phyloP scores from a whole-genome alignment of 352 stramenopile species.

The Phytophthora nicotianae region DNA sequence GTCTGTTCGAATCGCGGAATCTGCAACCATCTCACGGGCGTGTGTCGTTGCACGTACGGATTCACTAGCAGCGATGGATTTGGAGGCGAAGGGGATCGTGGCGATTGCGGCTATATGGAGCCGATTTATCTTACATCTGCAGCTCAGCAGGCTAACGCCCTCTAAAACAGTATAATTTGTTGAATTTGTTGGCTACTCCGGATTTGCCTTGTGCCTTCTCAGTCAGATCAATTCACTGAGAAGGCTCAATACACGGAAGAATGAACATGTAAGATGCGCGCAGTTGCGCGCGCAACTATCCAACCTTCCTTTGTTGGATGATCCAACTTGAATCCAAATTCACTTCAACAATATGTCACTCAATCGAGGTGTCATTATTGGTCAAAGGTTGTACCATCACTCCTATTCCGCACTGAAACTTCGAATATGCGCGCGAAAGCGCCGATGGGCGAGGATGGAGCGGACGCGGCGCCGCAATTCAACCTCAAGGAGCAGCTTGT shows the following conservation, averaged over 20 bases:
- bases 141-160: slow-evolving; percentile 61
- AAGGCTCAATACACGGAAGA: too few relatives aligned
- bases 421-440: slow-evolving; percentile 26
- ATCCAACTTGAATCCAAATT: too few relatives aligned
- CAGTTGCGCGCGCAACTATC: too few relatives aligned
- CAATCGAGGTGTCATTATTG: background rate
- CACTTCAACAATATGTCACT: slow-evolving; percentile 2
- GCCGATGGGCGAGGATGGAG: background rate
- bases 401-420: slow-evolving; percentile 32
- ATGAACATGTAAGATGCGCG: too few relatives aligned
- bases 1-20: slow-evolving; percentile 66
- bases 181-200: too few relatives aligned
- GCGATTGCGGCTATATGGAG: slow-evolving; percentile 91
- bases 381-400: slow-evolving; percentile 19
- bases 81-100: slow-evolving; percentile 81
- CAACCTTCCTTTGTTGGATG: too few relatives aligned
- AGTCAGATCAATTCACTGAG: too few relatives aligned
- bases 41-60: slow-evolving; percentile 70
- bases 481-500: slow-evolving; percentile 72
- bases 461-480: slow-evolving; percentile 29
- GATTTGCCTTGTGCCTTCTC: too few relatives aligned
- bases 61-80: slow-evolving; percentile 83
- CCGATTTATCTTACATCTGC: slow-evolving; percentile 76
- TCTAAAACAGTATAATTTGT: slow-evolving; percentile 20
- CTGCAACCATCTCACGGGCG: slow-evolving; percentile 54